A percentile compares a stretch with the other conserved stretches of the same genome.
Evolutionary conservation across 2,329 filamentous ascomycete genomes (phyloP).

Genomic region (Diaporthe citri): DNA sequence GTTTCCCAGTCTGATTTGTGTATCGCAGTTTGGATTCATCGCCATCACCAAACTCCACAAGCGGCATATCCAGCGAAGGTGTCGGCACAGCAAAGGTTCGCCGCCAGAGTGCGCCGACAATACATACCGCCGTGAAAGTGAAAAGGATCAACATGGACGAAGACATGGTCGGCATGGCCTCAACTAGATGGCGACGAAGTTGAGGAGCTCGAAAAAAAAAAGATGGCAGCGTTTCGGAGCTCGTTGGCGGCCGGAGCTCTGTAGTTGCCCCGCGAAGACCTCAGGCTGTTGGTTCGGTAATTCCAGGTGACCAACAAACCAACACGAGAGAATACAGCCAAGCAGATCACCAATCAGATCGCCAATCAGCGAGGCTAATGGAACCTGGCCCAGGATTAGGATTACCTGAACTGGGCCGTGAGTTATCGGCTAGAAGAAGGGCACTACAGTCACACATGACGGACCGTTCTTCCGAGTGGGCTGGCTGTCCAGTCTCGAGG

Average conservation of each 20-base stretch:
- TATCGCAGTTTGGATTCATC: constrained; percentile 19
- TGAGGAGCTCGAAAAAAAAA: neutral
- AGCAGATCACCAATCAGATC: neutral
- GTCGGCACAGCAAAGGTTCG: neutral
- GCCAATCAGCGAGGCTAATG: too few species aligned
- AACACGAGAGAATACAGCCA: neutral
- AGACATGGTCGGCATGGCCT: neutral
- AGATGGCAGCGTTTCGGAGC: neutral
- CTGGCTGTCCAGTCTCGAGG: neutral
- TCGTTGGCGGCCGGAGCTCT: too few species aligned
- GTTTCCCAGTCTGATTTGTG: constrained; percentile 12
- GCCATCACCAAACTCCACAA: constrained; percentile 3
- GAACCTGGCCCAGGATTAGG: too few species aligned
- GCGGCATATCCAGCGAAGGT: neutral
- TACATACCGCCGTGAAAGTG: neutral
- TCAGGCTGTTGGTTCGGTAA: neutral
- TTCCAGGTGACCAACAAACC: neutral
- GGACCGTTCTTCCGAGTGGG: neutral
- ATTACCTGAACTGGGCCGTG: too few species aligned
- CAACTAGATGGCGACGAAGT: neutral
- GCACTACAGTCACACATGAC: neutral
- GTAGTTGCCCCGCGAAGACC: neutral
- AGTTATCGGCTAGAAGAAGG: too few species aligned
- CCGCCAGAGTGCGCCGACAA: neutral
- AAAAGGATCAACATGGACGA: neutral